phyloP scores from a whole-genome alignment of 148 eudicot species.

The Vaccinium myrtillus region DNA sequence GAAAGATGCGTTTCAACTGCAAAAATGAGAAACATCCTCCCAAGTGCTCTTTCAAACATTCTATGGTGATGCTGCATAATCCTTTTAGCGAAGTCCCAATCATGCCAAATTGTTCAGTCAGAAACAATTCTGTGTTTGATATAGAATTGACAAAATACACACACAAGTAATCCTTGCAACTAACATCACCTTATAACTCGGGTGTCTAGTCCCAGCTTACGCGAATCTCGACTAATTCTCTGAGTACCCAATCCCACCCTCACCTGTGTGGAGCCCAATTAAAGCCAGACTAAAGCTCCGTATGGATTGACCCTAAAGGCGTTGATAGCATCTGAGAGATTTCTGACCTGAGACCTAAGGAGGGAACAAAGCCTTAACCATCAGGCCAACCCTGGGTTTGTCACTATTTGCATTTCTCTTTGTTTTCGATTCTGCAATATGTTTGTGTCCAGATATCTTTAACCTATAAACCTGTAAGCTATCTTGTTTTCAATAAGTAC shows the following conservation, averaged over 20 bases:
- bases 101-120: background rate
- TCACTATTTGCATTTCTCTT: background rate
- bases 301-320: no score
- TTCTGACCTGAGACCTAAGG: no score
- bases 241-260: no score
- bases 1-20: background rate
- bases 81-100: background rate
- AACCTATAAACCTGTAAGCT: background rate
- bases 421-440: background rate
- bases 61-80: background rate
- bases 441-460: background rate
- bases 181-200: background rate
- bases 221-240: no score
- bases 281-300: no score
- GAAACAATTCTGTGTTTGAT: background rate
- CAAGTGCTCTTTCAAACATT: background rate
- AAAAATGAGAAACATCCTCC: background rate
- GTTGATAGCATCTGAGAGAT: no score
- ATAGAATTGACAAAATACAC: background rate
- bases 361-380: no score
- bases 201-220: no score
- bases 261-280: no score
- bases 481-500: background rate
- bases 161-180: background rate
- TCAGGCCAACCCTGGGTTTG: background rate